These are phyloP conservation scores for Cladosporium sp. DNA, from an alignment of 2,329 filamentous ascomycete species.

Conservation along the genomic window DNA sequence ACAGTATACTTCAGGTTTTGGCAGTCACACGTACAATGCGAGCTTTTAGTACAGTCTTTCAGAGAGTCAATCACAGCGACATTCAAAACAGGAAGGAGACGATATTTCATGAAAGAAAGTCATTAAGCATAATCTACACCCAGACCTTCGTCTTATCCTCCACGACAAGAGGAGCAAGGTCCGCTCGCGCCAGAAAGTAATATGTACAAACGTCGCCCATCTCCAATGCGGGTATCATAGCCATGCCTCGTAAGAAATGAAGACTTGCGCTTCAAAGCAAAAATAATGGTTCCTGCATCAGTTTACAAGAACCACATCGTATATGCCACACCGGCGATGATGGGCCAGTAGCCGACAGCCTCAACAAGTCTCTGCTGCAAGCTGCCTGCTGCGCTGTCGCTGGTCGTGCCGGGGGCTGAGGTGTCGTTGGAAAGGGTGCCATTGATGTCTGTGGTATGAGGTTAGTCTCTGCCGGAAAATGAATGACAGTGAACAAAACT, in stretches of 20 bases:
- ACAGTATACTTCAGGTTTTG: too few species aligned
- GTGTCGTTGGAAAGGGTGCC: constrained; percentile 61
- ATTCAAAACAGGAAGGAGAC: too few species aligned
- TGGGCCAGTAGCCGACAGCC: constrained; percentile 36
- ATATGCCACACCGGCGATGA: constrained; percentile 36
- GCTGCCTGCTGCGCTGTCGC: constrained; percentile 21
- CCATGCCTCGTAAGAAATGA: background rate
- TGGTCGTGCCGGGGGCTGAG: constrained; percentile 35
- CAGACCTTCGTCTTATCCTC: too few species aligned
- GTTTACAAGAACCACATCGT: constrained; percentile 30
- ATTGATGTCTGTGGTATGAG: constrained; percentile 57
- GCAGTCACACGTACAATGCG: too few species aligned
- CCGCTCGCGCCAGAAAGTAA: background rate
- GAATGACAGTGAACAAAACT: background rate
- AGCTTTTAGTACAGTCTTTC: too few species aligned
- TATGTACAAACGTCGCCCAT: background rate
- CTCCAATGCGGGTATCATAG: background rate
- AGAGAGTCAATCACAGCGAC: too few species aligned
- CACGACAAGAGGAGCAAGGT: background rate
- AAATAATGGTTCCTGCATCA: background rate
- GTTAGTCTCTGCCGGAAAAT: background rate
- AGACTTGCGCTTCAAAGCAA: background rate
- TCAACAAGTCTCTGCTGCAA: constrained; percentile 22
- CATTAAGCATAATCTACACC: too few species aligned
- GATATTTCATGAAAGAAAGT: too few species aligned